Percentiles rank a stretch among this genome's conserved stretches.
These are phyloP conservation scores for Pyrus bretschneideri DNA, from an alignment of 306 rosid genomes.

Conservation along the genomic window DNA sequence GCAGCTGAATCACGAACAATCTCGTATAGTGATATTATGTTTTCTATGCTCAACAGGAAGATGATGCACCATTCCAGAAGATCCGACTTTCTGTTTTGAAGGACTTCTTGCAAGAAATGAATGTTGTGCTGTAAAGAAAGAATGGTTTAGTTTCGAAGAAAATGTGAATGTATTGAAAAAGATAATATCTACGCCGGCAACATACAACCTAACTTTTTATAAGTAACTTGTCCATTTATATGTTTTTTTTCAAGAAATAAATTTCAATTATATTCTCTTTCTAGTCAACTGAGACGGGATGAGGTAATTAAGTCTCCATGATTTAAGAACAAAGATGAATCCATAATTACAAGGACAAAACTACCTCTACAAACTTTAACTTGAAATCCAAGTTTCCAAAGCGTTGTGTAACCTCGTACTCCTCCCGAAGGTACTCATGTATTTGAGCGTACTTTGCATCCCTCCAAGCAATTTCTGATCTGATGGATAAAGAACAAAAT, in stretches of 20 bases:
- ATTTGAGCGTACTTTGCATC: conserved; percentile 93
- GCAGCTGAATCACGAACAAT: conserved; percentile 52
- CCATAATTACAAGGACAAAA: neutral
- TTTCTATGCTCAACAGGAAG: conserved; percentile 75
- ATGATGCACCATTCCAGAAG: conserved; percentile 97
- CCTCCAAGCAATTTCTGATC: conserved; percentile 98
- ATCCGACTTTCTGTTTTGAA: conserved; percentile 93
- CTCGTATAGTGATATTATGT: conserved; percentile 71
- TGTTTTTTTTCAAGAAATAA: no score
- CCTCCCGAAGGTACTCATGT: conserved; percentile 79
- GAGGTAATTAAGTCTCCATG: neutral
- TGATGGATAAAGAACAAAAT: conserved; percentile 30
- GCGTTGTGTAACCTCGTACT: conserved; percentile 90
- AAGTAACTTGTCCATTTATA: neutral
- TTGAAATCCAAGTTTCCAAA: conserved; percentile 88
- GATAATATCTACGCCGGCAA: neutral
- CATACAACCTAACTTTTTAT: neutral
- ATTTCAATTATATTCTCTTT: neutral
- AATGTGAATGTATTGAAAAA: neutral
- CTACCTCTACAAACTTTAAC: conserved; percentile 89
- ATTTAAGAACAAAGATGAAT: neutral
- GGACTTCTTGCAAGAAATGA: conserved; percentile 94
- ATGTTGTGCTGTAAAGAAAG: conserved; percentile 77
- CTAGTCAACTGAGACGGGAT: neutral
- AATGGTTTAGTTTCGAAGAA: neutral